Evolutionary conservation across 75 land plant genomes (phyloP), one percentile per base, ranked within the genome.

Genomic region (Picea glauca): DNA sequence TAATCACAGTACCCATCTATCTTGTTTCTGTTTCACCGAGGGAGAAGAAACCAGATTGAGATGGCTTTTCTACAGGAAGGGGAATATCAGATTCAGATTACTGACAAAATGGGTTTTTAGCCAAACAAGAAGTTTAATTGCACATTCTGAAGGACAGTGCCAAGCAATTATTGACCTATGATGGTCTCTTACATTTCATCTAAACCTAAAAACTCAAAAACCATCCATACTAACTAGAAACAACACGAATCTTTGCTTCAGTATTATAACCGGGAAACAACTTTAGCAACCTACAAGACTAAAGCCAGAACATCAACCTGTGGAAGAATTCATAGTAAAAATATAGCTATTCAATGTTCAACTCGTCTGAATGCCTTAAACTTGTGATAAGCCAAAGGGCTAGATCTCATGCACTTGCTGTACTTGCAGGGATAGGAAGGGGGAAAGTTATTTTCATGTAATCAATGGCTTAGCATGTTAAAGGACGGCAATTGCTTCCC

Each of bases 121-220:
- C 12, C 56, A 1, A 50, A 50, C 46, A 68, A 68, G 21, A 38
- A 20, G 50, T 17, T 9, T 50, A 50, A 9, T 50, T 1, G 1
- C 72, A 5, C 17, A 31, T 15, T 67, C 6, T 67, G 70, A 32
- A 13, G 35, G 50, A 68, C 7, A 68, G 18, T 68, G 46, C 11
- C 46, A 68, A 68, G 46, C 50, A 68, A 9, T 32, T 18, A 68
- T 40, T 38, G 72, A 68, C 68, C 68, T 65, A 65, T 65, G 35
- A 65, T 20, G 46, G n/a, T 38, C 72, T 68, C 50, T 68, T 43
- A 15, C 20, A 18, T 40, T 68, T 35, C 21, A 38, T 40, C 1
- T 1, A 40, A 68, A 14, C 17, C 46, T 20, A 15, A 38, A 43
- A 14, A 68, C 72, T 35, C 6, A 68, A 9, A 14, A 35, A 7